A percentile compares a stretch with the other conserved stretches of the same genome.
These are phyloP conservation scores for Nevesoporus exiguus DNA, from an alignment of 768 basidiomycete species.

Conservation along the genomic window DNA sequence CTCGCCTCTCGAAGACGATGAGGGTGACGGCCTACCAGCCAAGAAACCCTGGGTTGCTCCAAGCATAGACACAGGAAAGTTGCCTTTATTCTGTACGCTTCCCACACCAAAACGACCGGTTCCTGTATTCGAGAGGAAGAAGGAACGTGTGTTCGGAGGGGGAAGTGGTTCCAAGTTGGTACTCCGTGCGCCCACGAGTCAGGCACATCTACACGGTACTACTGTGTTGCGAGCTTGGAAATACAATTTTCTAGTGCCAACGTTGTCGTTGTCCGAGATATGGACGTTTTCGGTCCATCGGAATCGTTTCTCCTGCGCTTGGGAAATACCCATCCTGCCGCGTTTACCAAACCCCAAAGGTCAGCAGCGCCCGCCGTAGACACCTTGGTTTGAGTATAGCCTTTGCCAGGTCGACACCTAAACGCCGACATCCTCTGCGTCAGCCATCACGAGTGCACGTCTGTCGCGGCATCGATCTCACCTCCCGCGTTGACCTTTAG, in stretches of 20 bases:
- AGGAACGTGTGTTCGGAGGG: conserved; percentile 61
- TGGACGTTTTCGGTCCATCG: conserved; percentile 20
- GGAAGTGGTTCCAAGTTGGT: conserved; percentile 60
- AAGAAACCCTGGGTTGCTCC: conserved; percentile 56
- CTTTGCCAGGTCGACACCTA: conserved; percentile 3
- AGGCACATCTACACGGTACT: conserved; percentile 4
- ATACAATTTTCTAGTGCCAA: conserved; percentile 13
- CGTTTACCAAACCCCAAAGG: conserved; percentile 4
- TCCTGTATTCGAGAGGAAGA: conserved; percentile 34
- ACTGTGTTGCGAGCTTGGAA: conserved; percentile 25
- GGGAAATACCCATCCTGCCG: conserved; percentile 2
- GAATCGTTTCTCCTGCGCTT: conserved; percentile 58
- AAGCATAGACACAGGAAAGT: conserved; percentile 49
- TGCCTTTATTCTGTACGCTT: conserved; percentile 67
- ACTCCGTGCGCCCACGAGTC: conserved; percentile 41
- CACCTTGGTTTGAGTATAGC: conserved; percentile 50
- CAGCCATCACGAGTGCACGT: conserved; percentile 32
- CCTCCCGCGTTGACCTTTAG: conserved; percentile 63
- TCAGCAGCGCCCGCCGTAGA: conserved; percentile 44
- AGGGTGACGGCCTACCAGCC: conserved; percentile 48
- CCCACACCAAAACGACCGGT: conserved; percentile 63
- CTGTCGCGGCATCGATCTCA: conserved; percentile 71
- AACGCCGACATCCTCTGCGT: background rate
- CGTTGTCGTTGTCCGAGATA: conserved; percentile 14
- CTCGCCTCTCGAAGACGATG: conserved; percentile 36